phyloP scores from a whole-genome alignment of 2,329 filamentous ascomycete genomes.

The Aspergillus pseudoglaucus region DNA sequence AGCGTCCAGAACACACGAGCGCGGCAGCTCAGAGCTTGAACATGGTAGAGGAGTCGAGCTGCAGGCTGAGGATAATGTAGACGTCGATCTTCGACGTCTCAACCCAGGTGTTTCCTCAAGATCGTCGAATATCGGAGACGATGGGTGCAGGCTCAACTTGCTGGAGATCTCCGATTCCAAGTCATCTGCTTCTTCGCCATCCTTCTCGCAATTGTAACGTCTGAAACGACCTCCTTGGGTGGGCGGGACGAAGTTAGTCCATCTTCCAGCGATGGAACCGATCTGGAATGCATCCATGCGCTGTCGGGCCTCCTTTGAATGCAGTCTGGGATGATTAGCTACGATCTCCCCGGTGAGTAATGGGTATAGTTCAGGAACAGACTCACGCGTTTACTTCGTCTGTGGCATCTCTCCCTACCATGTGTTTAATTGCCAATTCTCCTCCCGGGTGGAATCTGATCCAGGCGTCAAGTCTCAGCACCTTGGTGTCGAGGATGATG shows the following conservation, averaged over 20 bases:
- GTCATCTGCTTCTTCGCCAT: slow-evolving; percentile 24
- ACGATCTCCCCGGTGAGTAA: slow-evolving; percentile 1
- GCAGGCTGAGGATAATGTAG: too few relatives aligned
- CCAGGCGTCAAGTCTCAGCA: slow-evolving; percentile 83
- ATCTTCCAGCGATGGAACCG: slow-evolving; percentile 68
- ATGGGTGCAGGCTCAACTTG: too few relatives aligned
- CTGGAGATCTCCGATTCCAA: slow-evolving; percentile 16
- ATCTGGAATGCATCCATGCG: slow-evolving; percentile 76
- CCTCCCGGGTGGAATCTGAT: slow-evolving; percentile 85
- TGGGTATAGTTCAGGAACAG: neutral
- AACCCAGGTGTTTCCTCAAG: too few relatives aligned
- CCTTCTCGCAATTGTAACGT: slow-evolving; percentile 33
- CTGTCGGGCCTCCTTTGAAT: slow-evolving; percentile 66
- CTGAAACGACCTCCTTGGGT: slow-evolving; percentile 79
- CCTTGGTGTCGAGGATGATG: slow-evolving; percentile 70
- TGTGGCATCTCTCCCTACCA: slow-evolving; percentile 87
- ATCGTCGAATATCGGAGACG: too few relatives aligned
- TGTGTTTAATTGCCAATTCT: slow-evolving; percentile 77
- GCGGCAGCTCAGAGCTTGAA: too few relatives aligned
- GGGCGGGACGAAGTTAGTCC: slow-evolving; percentile 80
- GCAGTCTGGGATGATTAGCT: slow-evolving; percentile 53
- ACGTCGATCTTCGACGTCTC: too few relatives aligned
- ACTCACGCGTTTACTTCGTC: slow-evolving; percentile 82
- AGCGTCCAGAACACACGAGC: too few relatives aligned
- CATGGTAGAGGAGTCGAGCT: too few relatives aligned